Evolutionary conservation across 306 rosid species (phyloP), one percentile per base, ranked within the genome.

Genomic region (Vigna hirtella): DNA sequence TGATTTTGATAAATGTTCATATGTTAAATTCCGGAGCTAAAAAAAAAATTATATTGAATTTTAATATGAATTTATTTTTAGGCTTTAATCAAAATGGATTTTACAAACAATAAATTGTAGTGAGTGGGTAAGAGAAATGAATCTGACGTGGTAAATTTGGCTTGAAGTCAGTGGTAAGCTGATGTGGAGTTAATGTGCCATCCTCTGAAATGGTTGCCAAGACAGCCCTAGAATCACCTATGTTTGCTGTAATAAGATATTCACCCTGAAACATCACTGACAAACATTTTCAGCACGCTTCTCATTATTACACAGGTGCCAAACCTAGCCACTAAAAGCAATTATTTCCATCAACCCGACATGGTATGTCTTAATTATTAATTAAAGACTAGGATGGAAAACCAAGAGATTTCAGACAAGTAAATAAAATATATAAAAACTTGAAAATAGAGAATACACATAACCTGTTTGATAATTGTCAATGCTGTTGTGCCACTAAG

Each of bases 381-480:
- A 7, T 56, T 68, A 7, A 68, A 13, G 42, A 58, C 13, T 48
- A 20, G 52, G 63, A 14, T 61, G 7, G 52, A 49, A 20, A 75
- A 30, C 20, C 40, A 47, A 61, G 45, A 42, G 32, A 66, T 9
- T 38, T 22, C 47, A 66, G 15, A 24, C 0, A 26, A 42, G 34
- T 32, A 68, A 43, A 56, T 45, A 50, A 73, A 73, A 52, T 74
- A 4, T 64, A n/a, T 20, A 51, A 30, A 26, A 32, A 82, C 56
- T 71, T 71, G 71, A 77, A 72, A 52, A 63, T 38, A 72, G 43
- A 34, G 73, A 81, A 67, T 66, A 66, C 15, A 9, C 51, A 62
- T 76, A 65, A 94, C 98, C 97, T 94, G 97, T 76, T 88, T 94
- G 85, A 92, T 87, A n/a, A 92, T 77, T 51, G 96, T 86, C 86